phyloP scores from a whole-genome alignment of 495 filamentous ascomycete genomes.

The Penicillium egyptiacum region DNA sequence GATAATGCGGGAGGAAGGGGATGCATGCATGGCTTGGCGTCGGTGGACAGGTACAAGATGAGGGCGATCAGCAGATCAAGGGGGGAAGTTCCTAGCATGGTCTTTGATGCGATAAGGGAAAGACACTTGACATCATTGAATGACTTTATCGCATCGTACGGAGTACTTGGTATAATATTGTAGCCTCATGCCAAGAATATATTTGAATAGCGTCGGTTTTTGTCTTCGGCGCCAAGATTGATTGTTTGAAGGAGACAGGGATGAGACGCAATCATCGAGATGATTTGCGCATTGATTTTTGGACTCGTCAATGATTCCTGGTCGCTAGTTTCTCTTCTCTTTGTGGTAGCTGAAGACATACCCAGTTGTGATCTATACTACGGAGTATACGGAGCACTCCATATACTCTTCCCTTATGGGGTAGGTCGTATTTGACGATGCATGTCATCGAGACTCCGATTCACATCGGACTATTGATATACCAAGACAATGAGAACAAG shows the following conservation, averaged over 20 bases:
- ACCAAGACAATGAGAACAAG: conserved; percentile 2
- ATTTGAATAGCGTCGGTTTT: conserved; percentile 6
- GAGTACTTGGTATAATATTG: not conserved
- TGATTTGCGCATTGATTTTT: conserved; percentile 12
- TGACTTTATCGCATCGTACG: conserved; percentile 9
- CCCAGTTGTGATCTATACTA: not conserved
- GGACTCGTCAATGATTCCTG: not conserved
- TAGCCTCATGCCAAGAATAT: not conserved
- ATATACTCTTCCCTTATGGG: conserved; percentile 5
- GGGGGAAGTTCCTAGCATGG: not conserved
- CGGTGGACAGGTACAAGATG: conserved; percentile 12
- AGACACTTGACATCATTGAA: conserved; percentile 6
- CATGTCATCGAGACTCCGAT: conserved; percentile 1
- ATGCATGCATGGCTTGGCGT: conserved; percentile 42
- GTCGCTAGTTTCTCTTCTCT: not conserved
- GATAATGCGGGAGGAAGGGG: conserved; percentile 31
- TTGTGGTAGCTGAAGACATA: not conserved
- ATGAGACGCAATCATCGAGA: not conserved
- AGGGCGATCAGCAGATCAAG: conserved; percentile 20
- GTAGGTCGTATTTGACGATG: conserved; percentile 1
- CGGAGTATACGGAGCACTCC: not conserved
- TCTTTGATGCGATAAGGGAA: not conserved
- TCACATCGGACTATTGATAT: not conserved
- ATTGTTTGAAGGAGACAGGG: conserved; percentile 15
- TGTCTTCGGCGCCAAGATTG: conserved; percentile 19